Evolutionary conservation across 148 eudicot genomes (phyloP), one percentile per base, ranked within the genome.

Genomic region (Tetragonia tetragonoides): DNA sequence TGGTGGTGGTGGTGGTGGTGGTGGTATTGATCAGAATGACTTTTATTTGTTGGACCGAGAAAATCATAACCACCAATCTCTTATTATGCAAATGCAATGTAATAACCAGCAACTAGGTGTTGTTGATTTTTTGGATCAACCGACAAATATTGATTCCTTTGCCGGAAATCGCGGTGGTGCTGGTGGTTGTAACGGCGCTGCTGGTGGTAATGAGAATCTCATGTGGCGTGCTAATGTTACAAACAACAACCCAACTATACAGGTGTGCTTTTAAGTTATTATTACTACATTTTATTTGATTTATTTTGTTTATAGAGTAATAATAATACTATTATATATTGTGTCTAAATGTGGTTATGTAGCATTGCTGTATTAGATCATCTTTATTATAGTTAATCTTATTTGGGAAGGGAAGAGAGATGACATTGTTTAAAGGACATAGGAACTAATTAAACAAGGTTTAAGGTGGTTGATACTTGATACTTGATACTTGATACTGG

Each of bases 181-280:
- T 34, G 51, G 39, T 17, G 68, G 8, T 34, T 24, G 73, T 10
- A 66, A 17, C 7, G 79, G 66, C 54, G 78, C 67, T 21, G 78
- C 42, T 54, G 61, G 44, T 10, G 39, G 20, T 21, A 40, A 15
- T 39, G 60, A 60, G 10, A 62, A 37, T 74, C 24, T 47, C 34
- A 69, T 76, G 78, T 63, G 74, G 83, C 38, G 47, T 70, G 47
- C 81, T 63, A 54, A 51, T 79, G 75, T 73, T 60, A 9, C 34
- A 28, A 28, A 81, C 64, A 24, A 70, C 64, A 17, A 53, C 76
- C 63, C 82, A n/a, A 5, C 78, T 68, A 20, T 68, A 7, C 82
- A 74, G 78, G 82, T 75, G 59, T 15, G 41, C 38, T 39, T 78
- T 34, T 42, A 69, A 49, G 17, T 44, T 53, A 17, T 7, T 2